Conservation (phyloP, 208 protist genomes). For the Tritrichomonas foetus region DNA sequence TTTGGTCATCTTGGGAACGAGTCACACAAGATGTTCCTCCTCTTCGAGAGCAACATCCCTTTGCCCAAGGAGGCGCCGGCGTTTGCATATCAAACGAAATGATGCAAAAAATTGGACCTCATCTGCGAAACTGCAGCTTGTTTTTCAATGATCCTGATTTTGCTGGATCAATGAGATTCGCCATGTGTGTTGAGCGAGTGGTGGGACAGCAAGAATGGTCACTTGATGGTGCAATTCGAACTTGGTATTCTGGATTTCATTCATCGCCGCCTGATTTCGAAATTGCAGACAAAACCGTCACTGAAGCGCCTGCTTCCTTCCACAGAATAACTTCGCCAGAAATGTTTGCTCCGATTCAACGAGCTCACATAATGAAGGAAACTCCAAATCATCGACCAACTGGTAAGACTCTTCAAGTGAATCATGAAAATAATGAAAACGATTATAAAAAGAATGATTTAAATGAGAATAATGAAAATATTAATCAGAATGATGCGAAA, state of each 20-base stretch:
- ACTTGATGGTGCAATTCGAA: not conserved
- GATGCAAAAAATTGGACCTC: not conserved
- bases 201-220: not conserved
- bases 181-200: not conserved
- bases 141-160: slow-evolving; percentile 34
- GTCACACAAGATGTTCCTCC: not conserved
- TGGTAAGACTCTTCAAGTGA: too few species aligned
- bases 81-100: not conserved
- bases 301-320: not conserved
- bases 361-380: not conserved
- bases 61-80: slow-evolving; percentile 3
- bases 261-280: not conserved
- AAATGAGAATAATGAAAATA: not conserved
- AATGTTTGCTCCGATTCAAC: not conserved
- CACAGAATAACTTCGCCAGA: not conserved
- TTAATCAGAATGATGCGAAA: not conserved
- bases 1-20: not conserved
- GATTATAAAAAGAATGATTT: not conserved
- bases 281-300: not conserved
- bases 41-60: not conserved
- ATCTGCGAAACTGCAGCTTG: not conserved
- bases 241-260: not conserved
- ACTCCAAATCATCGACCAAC: too few species aligned
- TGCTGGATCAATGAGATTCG: slow-evolving; percentile 24
- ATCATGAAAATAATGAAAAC: too few species aligned